A percentile compares a stretch with the other conserved stretches of the same genome.
Conservation (phyloP, 1,139 yeast genomes). For the Nadsonia commutata region DNA sequence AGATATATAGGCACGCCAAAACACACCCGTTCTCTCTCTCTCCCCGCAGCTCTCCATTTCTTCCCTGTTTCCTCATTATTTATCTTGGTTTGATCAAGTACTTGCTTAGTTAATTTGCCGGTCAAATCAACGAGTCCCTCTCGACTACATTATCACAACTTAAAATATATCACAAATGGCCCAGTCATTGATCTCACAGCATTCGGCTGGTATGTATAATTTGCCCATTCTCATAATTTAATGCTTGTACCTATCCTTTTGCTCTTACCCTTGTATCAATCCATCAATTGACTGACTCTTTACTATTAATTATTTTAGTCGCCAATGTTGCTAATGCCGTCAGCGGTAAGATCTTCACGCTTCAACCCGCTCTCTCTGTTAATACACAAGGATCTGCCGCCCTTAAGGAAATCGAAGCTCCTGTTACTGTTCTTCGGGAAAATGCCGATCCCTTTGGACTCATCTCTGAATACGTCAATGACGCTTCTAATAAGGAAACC, state of each 20-base stretch:
- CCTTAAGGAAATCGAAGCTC: constrained; percentile 11
- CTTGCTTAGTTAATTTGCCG: constrained; percentile 3
- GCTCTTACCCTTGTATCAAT: neutral
- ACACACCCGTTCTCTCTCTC: neutral
- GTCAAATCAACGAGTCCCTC: constrained; percentile 2
- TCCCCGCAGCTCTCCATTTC: neutral
- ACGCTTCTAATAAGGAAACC: constrained; percentile 5
- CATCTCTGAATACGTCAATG: constrained; percentile 21
- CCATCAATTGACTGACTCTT: too few species aligned
- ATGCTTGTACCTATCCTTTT: neutral
- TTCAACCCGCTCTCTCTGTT: constrained; percentile 36
- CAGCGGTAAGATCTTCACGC: constrained; percentile 27
- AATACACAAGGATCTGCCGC: constrained; percentile 23
- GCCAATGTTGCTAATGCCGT: constrained; percentile 18
- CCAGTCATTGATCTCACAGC: constrained; percentile 4
- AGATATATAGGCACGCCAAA: too few species aligned
- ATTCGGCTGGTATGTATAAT: constrained; percentile 1
- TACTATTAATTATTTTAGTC: constrained; percentile 9
- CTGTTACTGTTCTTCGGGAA: constrained; percentile 17
- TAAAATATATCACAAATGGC: too few species aligned
- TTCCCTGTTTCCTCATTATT: constrained; percentile 1
- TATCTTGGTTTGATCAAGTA: constrained; percentile 1
- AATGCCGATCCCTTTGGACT: constrained; percentile 38
- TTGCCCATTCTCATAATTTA: constrained; percentile 1
- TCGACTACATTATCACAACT: too few species aligned